These are phyloP conservation scores for Fagus sylvatica DNA, from an alignment of 306 rosid genomes.

Conservation along the genomic window DNA sequence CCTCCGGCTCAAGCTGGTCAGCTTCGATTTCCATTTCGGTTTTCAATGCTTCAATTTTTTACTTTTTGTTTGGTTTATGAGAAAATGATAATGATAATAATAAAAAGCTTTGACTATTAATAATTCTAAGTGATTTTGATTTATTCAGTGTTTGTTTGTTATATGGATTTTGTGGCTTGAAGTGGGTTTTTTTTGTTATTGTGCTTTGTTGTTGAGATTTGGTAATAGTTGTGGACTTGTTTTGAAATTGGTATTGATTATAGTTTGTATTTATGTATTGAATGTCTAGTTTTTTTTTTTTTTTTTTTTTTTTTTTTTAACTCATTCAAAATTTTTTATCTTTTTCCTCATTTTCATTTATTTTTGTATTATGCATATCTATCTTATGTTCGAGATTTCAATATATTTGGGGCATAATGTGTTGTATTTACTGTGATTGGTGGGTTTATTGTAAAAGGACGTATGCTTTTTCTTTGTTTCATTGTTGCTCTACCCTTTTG, in stretches of 20 bases:
- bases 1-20: conserved; percentile 66
- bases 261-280: neutral
- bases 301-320: neutral
- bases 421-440: neutral
- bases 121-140: neutral
- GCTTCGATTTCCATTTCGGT: neutral
- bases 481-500: neutral
- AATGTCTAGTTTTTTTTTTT: neutral
- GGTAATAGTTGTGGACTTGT: neutral
- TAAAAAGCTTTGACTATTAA: too few species aligned
- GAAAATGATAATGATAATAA: too few species aligned
- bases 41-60: neutral
- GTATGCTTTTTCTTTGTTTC: neutral
- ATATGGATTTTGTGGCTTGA: neutral
- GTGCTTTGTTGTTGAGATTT: neutral
- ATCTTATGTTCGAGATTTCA: neutral
- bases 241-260: neutral
- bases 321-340: too few species aligned
- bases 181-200: neutral
- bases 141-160: neutral
- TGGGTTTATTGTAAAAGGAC: neutral
- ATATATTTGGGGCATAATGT: neutral
- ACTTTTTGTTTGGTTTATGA: too few species aligned
- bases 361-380: neutral
- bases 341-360: too few species aligned